These are phyloP conservation scores for Epichloe gansuensis DNA, from an alignment of 2,329 filamentous ascomycete genomes.

Conservation along the genomic window DNA sequence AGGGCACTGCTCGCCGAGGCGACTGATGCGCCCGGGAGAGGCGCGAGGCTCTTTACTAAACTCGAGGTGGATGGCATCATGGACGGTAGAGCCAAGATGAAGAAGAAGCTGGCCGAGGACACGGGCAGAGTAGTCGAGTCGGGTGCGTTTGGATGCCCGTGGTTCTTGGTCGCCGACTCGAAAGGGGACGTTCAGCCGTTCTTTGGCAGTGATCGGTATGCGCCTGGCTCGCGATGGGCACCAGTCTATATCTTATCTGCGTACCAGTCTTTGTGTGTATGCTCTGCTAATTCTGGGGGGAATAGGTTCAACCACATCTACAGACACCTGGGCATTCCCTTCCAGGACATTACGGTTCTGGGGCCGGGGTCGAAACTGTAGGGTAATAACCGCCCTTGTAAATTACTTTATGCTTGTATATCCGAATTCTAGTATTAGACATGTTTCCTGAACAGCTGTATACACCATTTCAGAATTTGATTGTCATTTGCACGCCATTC, in stretches of 20 bases:
- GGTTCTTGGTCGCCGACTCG: constrained; percentile 54
- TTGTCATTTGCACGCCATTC: too few relatives aligned
- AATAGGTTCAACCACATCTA: constrained; percentile 56
- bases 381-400: not conserved
- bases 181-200: constrained; percentile 53
- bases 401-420: too few relatives aligned
- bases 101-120: constrained; percentile 35
- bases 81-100: constrained; percentile 34
- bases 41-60: constrained; percentile 31
- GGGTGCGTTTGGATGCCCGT: constrained; percentile 68
- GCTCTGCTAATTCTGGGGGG: not conserved
- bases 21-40: constrained; percentile 14
- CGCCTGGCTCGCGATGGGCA: too few relatives aligned
- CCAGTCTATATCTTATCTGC: constrained; percentile 8
- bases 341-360: constrained; percentile 35
- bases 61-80: constrained; percentile 45
- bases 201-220: constrained; percentile 61
- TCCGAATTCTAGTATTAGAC: too few relatives aligned
- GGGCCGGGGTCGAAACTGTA: constrained; percentile 24
- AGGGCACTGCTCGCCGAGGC: constrained; percentile 22
- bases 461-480: too few relatives aligned
- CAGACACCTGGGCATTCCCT: constrained; percentile 49
- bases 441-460: too few relatives aligned
- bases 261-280: not conserved
- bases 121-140: constrained; percentile 50